These are phyloP conservation scores for Scedosporium minutisporum DNA, from an alignment of 2,329 filamentous ascomycete species.

Conservation along the genomic window DNA sequence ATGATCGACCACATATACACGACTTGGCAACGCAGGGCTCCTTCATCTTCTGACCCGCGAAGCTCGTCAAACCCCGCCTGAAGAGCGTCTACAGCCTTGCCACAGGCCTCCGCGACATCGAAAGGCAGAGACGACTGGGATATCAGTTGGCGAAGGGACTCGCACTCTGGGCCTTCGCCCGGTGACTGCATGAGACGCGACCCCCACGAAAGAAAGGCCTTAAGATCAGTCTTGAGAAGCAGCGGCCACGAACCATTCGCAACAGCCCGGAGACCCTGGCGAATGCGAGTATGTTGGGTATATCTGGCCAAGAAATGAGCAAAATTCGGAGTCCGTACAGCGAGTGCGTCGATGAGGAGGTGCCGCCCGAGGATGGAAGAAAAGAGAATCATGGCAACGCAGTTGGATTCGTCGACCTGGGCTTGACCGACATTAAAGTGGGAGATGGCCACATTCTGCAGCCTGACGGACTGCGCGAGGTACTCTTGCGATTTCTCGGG, in stretches of 20 bases:
- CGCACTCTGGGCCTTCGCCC: not conserved
- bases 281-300: constrained; percentile 17
- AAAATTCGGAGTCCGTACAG: constrained; percentile 13
- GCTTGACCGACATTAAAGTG: constrained; percentile 18
- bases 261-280: constrained; percentile 15
- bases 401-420: constrained; percentile 18
- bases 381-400: constrained; percentile 23
- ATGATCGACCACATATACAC: constrained; percentile 18
- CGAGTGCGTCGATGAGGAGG: constrained; percentile 22
- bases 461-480: constrained; percentile 14
- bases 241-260: constrained; percentile 3
- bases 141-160: not conserved
- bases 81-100: not conserved
- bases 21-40: constrained; percentile 13
- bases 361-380: constrained; percentile 23
- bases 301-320: constrained; percentile 19
- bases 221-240: not conserved
- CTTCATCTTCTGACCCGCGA: not conserved
- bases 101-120: not conserved
- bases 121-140: not conserved
- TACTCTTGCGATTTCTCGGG: constrained; percentile 15
- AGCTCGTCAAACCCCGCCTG: not conserved
- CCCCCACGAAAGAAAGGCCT: not conserved
- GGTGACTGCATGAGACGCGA: not conserved
- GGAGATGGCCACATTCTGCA: constrained; percentile 22